Base-by-base conservation (phyloP, 164 flowering plant genomes). In the Buxus sempervirens region DNA sequence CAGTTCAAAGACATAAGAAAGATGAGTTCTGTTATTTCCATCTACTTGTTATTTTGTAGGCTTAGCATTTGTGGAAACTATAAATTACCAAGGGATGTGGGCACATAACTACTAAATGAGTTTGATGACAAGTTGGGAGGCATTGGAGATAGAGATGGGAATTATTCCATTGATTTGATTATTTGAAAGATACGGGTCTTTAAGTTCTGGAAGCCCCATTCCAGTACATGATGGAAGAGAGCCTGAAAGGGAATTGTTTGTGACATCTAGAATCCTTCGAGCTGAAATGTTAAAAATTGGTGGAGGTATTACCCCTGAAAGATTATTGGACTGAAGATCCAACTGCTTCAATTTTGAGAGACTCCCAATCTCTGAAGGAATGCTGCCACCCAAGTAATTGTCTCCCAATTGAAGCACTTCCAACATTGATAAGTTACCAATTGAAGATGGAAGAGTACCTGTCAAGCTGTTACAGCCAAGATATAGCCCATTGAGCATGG, bases 121-220 rank as follows among this genome's bases (percentile, higher is more conserved):
- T 77, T 82, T 12, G 18, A 6, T 0, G 49, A 13, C 1, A 76
- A 14, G 77, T 45, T 64, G 59, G 9, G 83, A 70, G 53, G 72
- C 69, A 41, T 83, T 83, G 38, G 73, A 51, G 32, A 80, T 42
- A 7, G 68, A 45, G n/a, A n/a, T n/a, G n/a, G n/a, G n/a, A n/a
- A n/a, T n/a, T n/a, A n/a, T n/a, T n/a, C n/a, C n/a, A n/a, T 16
- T 13, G 10, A 72, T 22, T 19, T 65, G 56, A 56, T 75, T 75
- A 24, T 16, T 4, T 0, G 65, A 56, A 16, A 75, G 56, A 63
- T 36, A n/a, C 32, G 67, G 60, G 28, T 9, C 28, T 14, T 42
- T 51, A 2, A 75, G 64, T 32, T 36, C 25, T 2, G 73, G 45
- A 19, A 54, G 62, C 36, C 20, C 16, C 13, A 36, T 0, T n/a